Conservation (phyloP, 805 yeast genomes). For the Metschnikowia drakensbergensis region DNA sequence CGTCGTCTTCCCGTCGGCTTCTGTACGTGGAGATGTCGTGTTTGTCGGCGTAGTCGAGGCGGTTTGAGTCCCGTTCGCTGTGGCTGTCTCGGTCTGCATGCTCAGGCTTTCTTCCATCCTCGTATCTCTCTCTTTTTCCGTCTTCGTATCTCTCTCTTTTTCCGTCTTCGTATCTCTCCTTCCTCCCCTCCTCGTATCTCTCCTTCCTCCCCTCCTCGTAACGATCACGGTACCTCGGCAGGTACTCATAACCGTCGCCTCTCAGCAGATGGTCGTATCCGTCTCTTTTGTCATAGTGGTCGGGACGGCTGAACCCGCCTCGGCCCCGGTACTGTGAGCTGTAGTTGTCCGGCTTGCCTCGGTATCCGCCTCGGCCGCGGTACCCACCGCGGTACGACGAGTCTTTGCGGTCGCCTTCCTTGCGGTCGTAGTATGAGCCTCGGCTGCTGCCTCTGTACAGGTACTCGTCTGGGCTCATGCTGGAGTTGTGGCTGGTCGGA, state of each 20-base stretch:
- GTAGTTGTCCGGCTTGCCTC: conserved; percentile 19
- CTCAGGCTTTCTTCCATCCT: neutral
- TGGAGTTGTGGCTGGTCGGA: neutral
- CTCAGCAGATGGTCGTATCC: neutral
- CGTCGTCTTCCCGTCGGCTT: neutral
- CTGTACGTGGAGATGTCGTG: neutral
- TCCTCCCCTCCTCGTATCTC: neutral
- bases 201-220: neutral
- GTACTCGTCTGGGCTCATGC: neutral
- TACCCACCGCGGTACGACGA: conserved; percentile 7
- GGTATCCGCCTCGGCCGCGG: conserved; percentile 22
- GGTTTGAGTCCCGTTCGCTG: neutral
- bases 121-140: neutral
- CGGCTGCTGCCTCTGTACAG: conserved; percentile 8
- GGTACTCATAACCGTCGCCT: neutral
- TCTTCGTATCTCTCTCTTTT: neutral
- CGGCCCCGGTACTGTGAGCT: conserved; percentile 15
- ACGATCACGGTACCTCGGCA: neutral
- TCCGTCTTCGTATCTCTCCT: neutral
- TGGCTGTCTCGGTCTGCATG: neutral
- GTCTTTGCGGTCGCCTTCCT: conserved; percentile 4
- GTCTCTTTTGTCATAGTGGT: neutral
- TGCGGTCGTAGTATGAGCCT: conserved; percentile 8
- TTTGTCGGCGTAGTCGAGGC: neutral
- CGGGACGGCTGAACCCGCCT: conserved; percentile 11